A percentile compares a stretch with the other conserved stretches of the same genome.
phyloP scores from a whole-genome alignment of 495 filamentous ascomycete genomes.

The Platismatia glauca region DNA sequence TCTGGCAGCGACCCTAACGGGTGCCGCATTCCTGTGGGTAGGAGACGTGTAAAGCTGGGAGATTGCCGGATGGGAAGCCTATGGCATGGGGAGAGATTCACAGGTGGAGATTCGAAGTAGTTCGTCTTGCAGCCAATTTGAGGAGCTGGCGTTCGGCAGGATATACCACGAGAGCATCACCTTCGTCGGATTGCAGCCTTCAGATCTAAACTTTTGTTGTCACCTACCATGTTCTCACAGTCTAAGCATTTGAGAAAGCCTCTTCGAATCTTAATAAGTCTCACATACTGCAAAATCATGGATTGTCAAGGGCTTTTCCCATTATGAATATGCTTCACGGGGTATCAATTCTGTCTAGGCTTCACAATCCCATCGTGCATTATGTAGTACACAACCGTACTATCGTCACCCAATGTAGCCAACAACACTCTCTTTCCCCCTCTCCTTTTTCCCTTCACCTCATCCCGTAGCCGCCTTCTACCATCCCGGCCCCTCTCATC shows the following conservation, averaged over 20 bases:
- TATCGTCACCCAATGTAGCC: conserved; percentile 75
- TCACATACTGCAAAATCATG: not conserved
- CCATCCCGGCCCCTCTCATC: conserved; percentile 23
- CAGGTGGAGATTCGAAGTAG: not conserved
- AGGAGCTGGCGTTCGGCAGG: conserved; percentile 10
- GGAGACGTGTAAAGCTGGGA: conserved; percentile 35
- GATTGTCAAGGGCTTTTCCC: not conserved
- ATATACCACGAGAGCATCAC: conserved; percentile 13
- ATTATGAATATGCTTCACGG: not conserved
- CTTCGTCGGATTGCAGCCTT: conserved; percentile 3
- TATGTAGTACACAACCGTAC: conserved; percentile 90
- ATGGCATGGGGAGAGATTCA: not conserved
- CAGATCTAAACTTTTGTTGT: not conserved
- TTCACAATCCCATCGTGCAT: conserved; percentile 94
- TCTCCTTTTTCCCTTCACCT: conserved; percentile 27
- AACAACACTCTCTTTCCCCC: conserved; percentile 65
- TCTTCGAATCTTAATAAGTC: not conserved
- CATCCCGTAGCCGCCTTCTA: conserved; percentile 21
- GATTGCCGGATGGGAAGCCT: not conserved
- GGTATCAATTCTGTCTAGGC: conserved; percentile 75
- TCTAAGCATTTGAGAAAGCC: not conserved
- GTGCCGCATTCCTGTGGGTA: conserved; percentile 52
- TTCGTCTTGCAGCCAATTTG: not conserved
- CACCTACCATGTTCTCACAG: too few species aligned
- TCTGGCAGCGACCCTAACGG: conserved; percentile 48